Evolutionary conservation across 345 rosid species (phyloP), one percentile per base, ranked within the genome.

Genomic region (Toxicodendron radicans): DNA sequence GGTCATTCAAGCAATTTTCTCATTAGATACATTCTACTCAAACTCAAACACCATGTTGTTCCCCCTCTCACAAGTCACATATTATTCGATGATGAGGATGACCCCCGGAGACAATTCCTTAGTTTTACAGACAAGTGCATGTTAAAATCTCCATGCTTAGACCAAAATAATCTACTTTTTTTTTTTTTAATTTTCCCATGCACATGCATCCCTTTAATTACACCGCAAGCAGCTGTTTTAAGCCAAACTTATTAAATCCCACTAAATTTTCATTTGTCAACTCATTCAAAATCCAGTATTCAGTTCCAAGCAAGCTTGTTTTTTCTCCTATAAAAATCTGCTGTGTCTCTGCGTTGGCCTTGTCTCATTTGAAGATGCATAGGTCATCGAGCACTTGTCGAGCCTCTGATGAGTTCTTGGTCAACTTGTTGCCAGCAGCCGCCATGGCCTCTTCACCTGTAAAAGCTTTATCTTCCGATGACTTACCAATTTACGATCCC

Each of bases 321-420:
- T 38, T 38, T 7, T 6, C 9, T 38, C 43, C 43, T 2, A 51
- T 51, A 16, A 17, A 67, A 10, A 7, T 57, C 24, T 17, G 32
- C 53, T 17, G 2, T 18, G 1, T 48, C 53, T 57, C 54, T 13
- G 13, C n/a, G 20, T 52, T 66, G 17, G 38, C 45, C 35, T 6
- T 30, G 56, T 68, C 23, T 64, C 18, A 70, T 58, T 8, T 33
- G 24, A 27, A 33, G 43, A 87, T 91, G 96, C 85, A 89, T 2
- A 77, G 95, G 54, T 27, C 82, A 0, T 75, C 81, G 1, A 75
- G 85, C 68, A 62, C 68, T 61, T 71, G 72, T 1, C 77, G 90
- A 18, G 70, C 77, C 64, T 82, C 89, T 1, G 88, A 87, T 3
- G 89, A 89, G 83, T 83, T 75, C 71, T 57, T 41, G 73, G 71